A percentile compares a stretch with the other conserved stretches of the same genome.
These are phyloP conservation scores for Gentiana straminea DNA, from an alignment of 257 asterid genomes.

Conservation along the genomic window DNA sequence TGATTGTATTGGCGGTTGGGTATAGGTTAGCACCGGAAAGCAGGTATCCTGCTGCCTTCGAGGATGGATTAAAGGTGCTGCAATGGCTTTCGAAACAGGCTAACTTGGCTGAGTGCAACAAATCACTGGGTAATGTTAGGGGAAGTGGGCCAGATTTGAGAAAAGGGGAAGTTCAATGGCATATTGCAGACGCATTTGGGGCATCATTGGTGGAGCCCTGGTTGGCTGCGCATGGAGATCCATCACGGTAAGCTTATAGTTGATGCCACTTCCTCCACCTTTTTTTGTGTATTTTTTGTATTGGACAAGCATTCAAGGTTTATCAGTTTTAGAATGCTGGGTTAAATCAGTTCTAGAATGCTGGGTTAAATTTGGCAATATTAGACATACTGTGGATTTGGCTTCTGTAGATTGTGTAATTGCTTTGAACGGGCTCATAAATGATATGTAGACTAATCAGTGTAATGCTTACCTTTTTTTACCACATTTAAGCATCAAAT, in stretches of 20 bases:
- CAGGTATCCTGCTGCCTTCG: conserved; percentile 77
- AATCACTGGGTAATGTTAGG: conserved; percentile 41
- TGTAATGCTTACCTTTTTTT: too few relatives aligned
- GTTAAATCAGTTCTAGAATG: not conserved
- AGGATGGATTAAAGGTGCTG: conserved; percentile 81
- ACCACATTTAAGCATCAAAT: too few relatives aligned
- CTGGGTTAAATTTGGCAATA: not conserved
- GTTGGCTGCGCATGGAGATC: conserved; percentile 98
- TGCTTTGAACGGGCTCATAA: not conserved
- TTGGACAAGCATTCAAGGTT: too few relatives aligned
- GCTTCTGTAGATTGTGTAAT: not conserved
- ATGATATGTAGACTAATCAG: not conserved
- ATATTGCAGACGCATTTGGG: conserved; percentile 69
- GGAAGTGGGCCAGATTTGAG: conserved; percentile 41
- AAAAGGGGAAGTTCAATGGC: conserved; percentile 47
- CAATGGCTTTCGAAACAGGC: conserved; percentile 93
- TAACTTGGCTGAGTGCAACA: conserved; percentile 72
- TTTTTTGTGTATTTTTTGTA: conserved; percentile 2
- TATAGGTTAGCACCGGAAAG: conserved; percentile 89
- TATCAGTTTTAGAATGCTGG: not conserved
- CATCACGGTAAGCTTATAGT: conserved; percentile 51
- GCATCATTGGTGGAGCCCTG: conserved; percentile 94
- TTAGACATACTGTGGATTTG: not conserved
- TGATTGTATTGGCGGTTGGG: conserved; percentile 83
- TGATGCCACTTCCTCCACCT: conserved; percentile 5